Conservation (phyloP, 2,329 filamentous ascomycete species). For the Fusarium sp. region DNA sequence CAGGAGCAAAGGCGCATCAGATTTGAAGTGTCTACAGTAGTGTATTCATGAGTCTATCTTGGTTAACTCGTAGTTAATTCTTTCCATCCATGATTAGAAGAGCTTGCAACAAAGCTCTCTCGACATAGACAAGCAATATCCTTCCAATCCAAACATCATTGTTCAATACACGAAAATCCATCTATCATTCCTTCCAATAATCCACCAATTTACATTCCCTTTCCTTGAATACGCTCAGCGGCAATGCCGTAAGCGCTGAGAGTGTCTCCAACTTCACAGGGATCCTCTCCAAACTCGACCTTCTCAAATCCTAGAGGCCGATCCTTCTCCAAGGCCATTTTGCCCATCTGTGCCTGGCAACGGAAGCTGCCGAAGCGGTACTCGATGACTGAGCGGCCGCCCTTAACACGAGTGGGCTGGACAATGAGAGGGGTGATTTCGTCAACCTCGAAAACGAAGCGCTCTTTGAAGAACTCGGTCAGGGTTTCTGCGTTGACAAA, state of each 20-base stretch:
- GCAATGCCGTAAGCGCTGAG: conserved; percentile 50
- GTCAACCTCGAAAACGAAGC: conserved; percentile 63
- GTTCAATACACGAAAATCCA: neutral
- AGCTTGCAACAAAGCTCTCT: neutral
- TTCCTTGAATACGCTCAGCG: conserved; percentile 50
- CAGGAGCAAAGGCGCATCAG: neutral
- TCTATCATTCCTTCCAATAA: neutral
- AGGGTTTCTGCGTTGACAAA: conserved; percentile 60
- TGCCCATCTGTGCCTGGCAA: conserved; percentile 64
- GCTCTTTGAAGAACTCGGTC: conserved; percentile 54
- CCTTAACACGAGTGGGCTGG: conserved; percentile 22
- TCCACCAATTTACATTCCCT: conserved; percentile 42
- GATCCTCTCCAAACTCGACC: conserved; percentile 55
- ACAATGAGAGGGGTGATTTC: conserved; percentile 50
- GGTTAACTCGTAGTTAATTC: neutral
- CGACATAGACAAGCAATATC: conserved; percentile 10
- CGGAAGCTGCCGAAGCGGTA: conserved; percentile 67
- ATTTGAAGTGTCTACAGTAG: neutral
- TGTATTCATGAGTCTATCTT: conserved; percentile 19
- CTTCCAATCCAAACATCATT: conserved; percentile 3
- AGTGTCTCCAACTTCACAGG: conserved; percentile 53
- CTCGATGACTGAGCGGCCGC: conserved; percentile 55
- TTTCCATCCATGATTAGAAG: neutral
- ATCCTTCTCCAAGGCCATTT: conserved; percentile 54
- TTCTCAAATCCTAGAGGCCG: conserved; percentile 51